phyloP scores from a whole-genome alignment of 1,139 yeast genomes.

The Debaryomyces subglobosus region DNA sequence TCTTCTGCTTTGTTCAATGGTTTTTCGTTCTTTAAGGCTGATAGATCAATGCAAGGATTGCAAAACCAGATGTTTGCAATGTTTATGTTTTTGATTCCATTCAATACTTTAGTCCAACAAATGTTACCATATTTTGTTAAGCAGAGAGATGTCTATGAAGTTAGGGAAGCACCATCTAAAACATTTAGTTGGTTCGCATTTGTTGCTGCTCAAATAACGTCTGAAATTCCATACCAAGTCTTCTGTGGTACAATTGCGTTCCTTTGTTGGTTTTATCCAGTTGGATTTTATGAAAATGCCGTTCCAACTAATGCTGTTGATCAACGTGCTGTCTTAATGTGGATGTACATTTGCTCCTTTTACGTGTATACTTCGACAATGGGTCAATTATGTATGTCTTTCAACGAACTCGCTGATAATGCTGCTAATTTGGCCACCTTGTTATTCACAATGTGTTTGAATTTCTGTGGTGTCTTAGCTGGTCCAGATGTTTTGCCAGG shows the following conservation, averaged over 20 bases:
- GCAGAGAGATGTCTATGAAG: slow-evolving; percentile 82
- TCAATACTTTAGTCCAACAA: slow-evolving; percentile 70
- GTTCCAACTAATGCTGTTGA: slow-evolving; percentile 30
- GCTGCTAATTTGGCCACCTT: slow-evolving; percentile 72
- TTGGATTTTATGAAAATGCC: slow-evolving; percentile 41
- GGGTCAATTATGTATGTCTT: slow-evolving; percentile 67
- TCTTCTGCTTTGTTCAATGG: slow-evolving; percentile 67
- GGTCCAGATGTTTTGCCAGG: slow-evolving; percentile 54
- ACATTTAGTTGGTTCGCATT: slow-evolving; percentile 55
- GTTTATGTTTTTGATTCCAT: slow-evolving; percentile 66
- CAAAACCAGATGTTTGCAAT: slow-evolving; percentile 69
- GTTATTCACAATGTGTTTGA: slow-evolving; percentile 66
- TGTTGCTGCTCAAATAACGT: slow-evolving; percentile 37
- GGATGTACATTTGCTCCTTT: slow-evolving; percentile 59
- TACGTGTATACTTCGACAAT: slow-evolving; percentile 63
- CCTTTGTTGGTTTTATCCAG: slow-evolving; percentile 48
- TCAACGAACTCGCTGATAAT: slow-evolving; percentile 65
- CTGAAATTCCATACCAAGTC: slow-evolving; percentile 40
- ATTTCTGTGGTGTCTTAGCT: slow-evolving; percentile 84
- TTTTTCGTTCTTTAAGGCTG: slow-evolving; percentile 72
- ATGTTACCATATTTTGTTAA: slow-evolving; percentile 69
- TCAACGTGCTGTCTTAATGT: slow-evolving; percentile 65
- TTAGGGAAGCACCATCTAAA: slow-evolving; percentile 81
- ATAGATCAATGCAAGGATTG: slow-evolving; percentile 58
- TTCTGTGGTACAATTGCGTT: slow-evolving; percentile 37